A percentile compares a stretch with the other conserved stretches of the same genome.
Conservation (phyloP, 306 rosid genomes). For the Aeschynomene evenia region DNA sequence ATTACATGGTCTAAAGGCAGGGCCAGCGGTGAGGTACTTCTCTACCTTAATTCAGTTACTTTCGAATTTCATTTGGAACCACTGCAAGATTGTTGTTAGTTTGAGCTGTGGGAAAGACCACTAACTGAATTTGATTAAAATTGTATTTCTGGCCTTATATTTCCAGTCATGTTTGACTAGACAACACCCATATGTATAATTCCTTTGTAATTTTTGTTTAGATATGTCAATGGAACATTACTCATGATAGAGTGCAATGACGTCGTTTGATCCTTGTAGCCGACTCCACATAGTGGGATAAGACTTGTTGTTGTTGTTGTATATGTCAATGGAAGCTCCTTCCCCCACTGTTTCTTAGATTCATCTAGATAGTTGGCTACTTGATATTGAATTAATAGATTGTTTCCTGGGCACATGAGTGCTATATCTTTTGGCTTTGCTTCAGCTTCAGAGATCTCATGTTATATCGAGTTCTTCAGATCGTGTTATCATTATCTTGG, state of each 20-base stretch:
- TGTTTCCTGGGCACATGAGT: background rate
- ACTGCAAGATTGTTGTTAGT: background rate
- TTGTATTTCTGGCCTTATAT: background rate
- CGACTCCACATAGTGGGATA: no score
- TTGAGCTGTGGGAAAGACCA: background rate
- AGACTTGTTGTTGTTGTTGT: no score
- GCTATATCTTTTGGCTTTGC: constrained; percentile 23
- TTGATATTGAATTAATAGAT: background rate
- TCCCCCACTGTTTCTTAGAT: background rate
- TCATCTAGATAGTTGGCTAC: constrained; percentile 6
- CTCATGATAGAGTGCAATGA: no score
- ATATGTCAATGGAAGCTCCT: constrained; percentile 23
- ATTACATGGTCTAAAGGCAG: constrained; percentile 84
- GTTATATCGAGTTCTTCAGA: constrained; percentile 2
- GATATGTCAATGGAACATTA: no score
- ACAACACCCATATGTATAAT: background rate
- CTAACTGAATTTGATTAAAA: background rate
- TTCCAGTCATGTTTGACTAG: constrained; percentile 3
- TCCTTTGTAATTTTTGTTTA: background rate
- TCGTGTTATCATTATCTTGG: constrained; percentile 15
- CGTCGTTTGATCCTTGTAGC: no score
- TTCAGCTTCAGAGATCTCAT: constrained; percentile 8
- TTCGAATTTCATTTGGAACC: constrained; percentile 11
- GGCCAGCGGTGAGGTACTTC: constrained; percentile 92
- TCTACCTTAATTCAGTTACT: constrained; percentile 37